A percentile compares a stretch with the other conserved stretches of the same genome.
phyloP scores from a whole-genome alignment of 1,284 basidiomycete genomes.

The Apiotrichum gracile region DNA sequence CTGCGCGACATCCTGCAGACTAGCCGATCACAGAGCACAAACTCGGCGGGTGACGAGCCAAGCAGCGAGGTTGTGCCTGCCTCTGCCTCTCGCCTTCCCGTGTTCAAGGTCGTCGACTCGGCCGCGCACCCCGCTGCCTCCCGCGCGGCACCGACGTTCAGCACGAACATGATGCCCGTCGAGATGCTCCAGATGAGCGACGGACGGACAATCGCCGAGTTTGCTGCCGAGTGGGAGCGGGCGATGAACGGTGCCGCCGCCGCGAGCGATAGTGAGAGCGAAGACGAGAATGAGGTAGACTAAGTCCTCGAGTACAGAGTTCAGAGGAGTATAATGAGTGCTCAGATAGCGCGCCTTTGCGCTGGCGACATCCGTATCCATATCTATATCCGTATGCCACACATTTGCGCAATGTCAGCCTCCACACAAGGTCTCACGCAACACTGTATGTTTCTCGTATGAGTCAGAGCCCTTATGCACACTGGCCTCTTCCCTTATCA shows the following conservation, averaged over 20 bases:
- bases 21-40: not conserved
- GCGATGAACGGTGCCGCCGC: constrained; percentile 10
- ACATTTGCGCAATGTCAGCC: no score
- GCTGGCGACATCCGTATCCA: no score
- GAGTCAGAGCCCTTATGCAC: no score
- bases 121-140: constrained; percentile 60
- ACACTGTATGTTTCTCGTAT: no score
- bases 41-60: not conserved
- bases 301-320: no score
- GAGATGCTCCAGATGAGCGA: constrained; percentile 74
- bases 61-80: not conserved
- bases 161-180: constrained; percentile 86
- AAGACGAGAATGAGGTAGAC: not conserved
- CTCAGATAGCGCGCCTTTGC: no score
- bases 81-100: constrained; percentile 44
- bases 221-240: constrained; percentile 50
- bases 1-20: constrained; percentile 48
- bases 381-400: no score
- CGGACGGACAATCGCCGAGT: constrained; percentile 66
- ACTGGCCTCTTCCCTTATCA: no score
- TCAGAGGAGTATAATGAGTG: no score
- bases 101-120: constrained; percentile 67
- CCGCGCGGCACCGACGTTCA: constrained; percentile 64
- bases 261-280: not conserved
- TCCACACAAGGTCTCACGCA: no score